Evolutionary conservation across 495 filamentous ascomycete genomes (phyloP), one percentile per base, ranked within the genome.

Genomic region (Entonaema liquescens): DNA sequence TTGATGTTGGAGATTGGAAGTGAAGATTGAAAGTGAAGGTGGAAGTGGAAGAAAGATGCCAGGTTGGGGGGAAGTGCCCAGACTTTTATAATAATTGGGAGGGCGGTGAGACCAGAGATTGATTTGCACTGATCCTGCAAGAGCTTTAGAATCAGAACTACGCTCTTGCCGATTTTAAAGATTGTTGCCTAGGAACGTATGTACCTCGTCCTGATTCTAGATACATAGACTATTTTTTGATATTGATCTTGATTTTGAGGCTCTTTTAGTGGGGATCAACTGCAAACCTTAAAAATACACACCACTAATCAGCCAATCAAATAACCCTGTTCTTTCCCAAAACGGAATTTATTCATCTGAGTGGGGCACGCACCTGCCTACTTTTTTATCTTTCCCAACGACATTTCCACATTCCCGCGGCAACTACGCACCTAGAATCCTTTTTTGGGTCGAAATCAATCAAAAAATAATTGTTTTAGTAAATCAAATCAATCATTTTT

Each of bases 221-320:
- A 5, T 40, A 40, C n/a, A 2, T 19, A n/a, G 38, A 42, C n/a
- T 42, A n/a, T 8, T 12, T 40, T 40, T 47, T 55, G 47, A 59
- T 55, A 25, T 42, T 47, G 64, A 38, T 61, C 25, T 38, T 47
- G 42, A 59, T 38, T 42, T 65, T 70, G 62, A 61, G 61, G 62
- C 68, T 70, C 62, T 65, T 26, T 33, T 29, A 61, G 68, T 56
- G 67, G 55, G 6, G 33, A 15, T 52, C 19, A 23, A n/a, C 38
- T 6, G 11, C 31, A 1, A 25, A 19, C 25, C 13, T 42, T 53
- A 55, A 38, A 58, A 50, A 28, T 65, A 8, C 7, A 9, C 3
- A 47, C 3, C 1, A 23, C 23, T 23, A 42, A 52, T 6, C 17
- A 13, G 11, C 68, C 68, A 66, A 71, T 67, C 57, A 67, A 0